These are phyloP conservation scores for Drechslerella coelobrocha DNA, from an alignment of 2,329 filamentous ascomycete genomes.

Conservation along the genomic window DNA sequence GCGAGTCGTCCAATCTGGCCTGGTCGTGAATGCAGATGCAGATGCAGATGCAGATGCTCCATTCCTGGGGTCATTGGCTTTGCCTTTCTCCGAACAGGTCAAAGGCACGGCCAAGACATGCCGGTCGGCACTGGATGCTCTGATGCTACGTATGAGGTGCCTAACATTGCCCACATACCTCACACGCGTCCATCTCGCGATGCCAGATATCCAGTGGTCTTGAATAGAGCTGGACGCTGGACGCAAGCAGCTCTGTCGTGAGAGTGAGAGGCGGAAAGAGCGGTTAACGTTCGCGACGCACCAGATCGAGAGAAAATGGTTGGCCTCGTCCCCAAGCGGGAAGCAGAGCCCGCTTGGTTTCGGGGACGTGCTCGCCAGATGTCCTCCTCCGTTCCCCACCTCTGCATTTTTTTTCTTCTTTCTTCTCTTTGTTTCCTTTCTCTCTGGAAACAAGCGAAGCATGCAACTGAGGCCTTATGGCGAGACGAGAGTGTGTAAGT, in stretches of 20 bases:
- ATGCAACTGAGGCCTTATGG: neutral
- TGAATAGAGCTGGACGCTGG: neutral
- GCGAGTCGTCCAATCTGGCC: neutral
- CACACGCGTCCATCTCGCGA: neutral
- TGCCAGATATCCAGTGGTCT: neutral
- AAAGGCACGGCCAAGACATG: constrained; percentile 3
- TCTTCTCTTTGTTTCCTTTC: neutral
- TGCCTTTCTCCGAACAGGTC: neutral
- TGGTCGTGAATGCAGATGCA: neutral
- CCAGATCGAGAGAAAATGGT: neutral
- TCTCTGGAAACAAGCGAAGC: neutral
- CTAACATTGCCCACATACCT: neutral
- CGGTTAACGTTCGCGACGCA: neutral
- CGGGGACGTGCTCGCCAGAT: too few species aligned
- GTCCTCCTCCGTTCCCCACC: too few species aligned
- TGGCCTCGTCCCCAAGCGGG: neutral
- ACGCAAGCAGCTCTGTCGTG: neutral
- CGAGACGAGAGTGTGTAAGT: too few species aligned
- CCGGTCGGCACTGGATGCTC: neutral
- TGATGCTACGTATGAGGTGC: too few species aligned
- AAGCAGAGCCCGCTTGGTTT: neutral
- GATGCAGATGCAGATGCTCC: neutral
- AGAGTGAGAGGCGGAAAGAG: neutral
- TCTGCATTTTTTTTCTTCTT: neutral
- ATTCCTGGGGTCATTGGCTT: neutral